Evolutionary conservation across 164 flowering plant genomes (phyloP), one percentile per base, ranked within the genome.

Genomic region (Piper betle): DNA sequence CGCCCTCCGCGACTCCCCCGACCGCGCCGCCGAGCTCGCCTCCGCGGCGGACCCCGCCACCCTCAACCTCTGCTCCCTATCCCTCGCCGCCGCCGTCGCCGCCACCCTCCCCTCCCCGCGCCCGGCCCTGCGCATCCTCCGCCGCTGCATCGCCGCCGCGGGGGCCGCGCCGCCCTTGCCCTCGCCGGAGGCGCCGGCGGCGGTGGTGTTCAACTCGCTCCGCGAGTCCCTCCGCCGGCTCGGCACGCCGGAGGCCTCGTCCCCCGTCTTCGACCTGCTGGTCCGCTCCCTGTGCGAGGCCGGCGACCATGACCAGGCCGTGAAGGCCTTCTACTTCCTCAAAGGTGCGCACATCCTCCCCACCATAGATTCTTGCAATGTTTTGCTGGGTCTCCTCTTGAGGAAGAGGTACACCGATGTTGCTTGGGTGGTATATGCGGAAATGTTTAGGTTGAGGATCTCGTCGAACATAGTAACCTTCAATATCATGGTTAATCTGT

Each of bases 351-450:
- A 73, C 6, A 37, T 86, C 20, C 53, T 72, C 56, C 90, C 96
- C 0, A 81, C 72, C 63, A 76, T 71, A 55, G 85, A 82, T 64
- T 75, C 91, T 54, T 91, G 91, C 66, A 88, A 91, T 73, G 69
- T 55, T 9, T 69, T 91, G 74, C 67, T 91, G 71, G 72, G 80
- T 62, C 69, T 78, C 72, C 72, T 88, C 64, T 25, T 78, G 64
- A 83, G 72, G 76, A 70, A 78, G 79, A 77, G 84, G 53, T 37
- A 55, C 61, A 72, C 64, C 0, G 77, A 78, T 52, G 65, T 52
- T 15, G 87, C 78, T 0, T 91, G 97, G 96, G 82, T 77, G 63
- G 64, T 88, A 78, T 91, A 80, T 68, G 89, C 87, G 1, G 94
- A 88, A 78, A 88, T 91, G 94, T 88, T 83, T 71, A 77, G 79